phyloP scores from a whole-genome alignment of 345 rosid genomes.

The Populus pruinosa region DNA sequence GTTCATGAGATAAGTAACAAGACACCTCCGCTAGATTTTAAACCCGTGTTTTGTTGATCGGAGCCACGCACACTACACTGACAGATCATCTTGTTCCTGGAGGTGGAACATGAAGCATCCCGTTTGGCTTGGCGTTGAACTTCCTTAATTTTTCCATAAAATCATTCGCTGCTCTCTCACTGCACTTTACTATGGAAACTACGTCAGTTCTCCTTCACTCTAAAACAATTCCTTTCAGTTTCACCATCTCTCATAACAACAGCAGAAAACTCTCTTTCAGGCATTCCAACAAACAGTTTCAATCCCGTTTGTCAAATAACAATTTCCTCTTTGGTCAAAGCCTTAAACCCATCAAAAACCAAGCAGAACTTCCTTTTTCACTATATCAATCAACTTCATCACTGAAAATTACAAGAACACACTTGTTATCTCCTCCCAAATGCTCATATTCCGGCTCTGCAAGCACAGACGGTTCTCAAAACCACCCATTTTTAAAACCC shows the following conservation, averaged over 20 bases:
- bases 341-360: conserved; percentile 22
- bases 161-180: background rate
- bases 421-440: conserved; percentile 29
- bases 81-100: background rate
- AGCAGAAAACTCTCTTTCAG: conserved; percentile 33
- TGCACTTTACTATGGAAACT: conserved; percentile 46
- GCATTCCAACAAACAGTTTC: conserved; percentile 67
- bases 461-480: conserved; percentile 31
- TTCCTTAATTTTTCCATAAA: background rate
- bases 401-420: conserved; percentile 17
- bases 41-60: background rate
- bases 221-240: conserved; percentile 28
- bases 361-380: conserved; percentile 17
- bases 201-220: conserved; percentile 52
- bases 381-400: background rate
- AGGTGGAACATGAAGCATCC: background rate
- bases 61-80: background rate
- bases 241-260: background rate
- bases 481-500: conserved; percentile 37
- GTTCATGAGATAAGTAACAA: background rate
- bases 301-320: conserved; percentile 17
- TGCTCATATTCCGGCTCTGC: conserved; percentile 51
- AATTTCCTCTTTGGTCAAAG: conserved; percentile 10
- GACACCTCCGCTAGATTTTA: background rate
- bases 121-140: background rate